Evolutionary conservation across 208 protist genomes (phyloP).

Genomic region (Leishmania tropica): DNA sequence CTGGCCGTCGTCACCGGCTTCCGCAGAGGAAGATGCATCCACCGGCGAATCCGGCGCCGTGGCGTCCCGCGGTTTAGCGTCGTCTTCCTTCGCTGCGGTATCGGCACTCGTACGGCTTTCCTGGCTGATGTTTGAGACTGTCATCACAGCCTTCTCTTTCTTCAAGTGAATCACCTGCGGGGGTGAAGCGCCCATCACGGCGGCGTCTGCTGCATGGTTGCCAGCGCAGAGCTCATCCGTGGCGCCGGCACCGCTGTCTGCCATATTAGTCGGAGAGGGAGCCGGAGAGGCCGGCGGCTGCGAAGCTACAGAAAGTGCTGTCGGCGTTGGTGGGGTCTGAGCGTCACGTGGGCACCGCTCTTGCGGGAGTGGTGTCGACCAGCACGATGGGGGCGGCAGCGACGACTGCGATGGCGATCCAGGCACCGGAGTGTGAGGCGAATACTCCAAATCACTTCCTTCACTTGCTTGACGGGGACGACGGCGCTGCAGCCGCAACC

Average conservation of each 20-base stretch:
- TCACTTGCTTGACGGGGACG: slow-evolving; percentile 6
- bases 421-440: background rate
- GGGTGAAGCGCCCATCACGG: background rate
- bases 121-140: background rate
- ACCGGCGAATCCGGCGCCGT: background rate
- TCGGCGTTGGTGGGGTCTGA: background rate
- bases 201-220: background rate
- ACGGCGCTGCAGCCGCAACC: slow-evolving; percentile 11
- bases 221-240: background rate
- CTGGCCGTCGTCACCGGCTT: background rate
- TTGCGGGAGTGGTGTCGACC: background rate
- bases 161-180: background rate
- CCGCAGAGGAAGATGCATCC: background rate
- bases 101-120: background rate
- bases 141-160: background rate
- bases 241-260: slow-evolving; percentile 2
- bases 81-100: background rate
- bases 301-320: background rate
- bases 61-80: background rate
- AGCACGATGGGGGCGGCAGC: background rate
- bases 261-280: background rate
- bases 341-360: background rate
- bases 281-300: background rate
- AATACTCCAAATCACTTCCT: background rate
- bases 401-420: background rate